These are phyloP conservation scores for Penicillium longicatenatum DNA, from an alignment of 495 filamentous ascomycete species.

Conservation along the genomic window DNA sequence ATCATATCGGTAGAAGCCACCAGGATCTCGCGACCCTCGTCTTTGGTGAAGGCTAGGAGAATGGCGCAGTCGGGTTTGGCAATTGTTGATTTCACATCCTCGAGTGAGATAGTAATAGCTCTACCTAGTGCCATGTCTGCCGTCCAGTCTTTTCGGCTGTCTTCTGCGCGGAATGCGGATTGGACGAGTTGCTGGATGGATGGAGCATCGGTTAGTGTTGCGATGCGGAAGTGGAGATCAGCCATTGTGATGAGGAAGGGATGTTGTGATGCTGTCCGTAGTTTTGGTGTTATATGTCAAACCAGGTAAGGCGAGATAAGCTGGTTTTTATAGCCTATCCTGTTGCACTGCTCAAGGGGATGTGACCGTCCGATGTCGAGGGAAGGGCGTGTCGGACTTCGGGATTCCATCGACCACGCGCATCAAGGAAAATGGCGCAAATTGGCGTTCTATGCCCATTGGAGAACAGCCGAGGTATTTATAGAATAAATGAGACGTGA, in stretches of 20 bases:
- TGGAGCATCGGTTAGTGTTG: slow-evolving; percentile 30
- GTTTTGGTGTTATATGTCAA: background rate
- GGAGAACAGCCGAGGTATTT: background rate
- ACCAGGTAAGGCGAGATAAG: too few relatives aligned
- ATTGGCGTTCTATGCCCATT: background rate
- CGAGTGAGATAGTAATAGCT: slow-evolving; percentile 30
- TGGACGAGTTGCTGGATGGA: slow-evolving; percentile 36
- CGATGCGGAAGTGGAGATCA: slow-evolving; percentile 32
- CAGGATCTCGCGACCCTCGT: slow-evolving; percentile 17
- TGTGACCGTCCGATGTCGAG: background rate
- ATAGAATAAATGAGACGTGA: too few relatives aligned
- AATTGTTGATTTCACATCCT: slow-evolving; percentile 40
- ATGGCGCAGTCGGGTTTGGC: slow-evolving; percentile 36
- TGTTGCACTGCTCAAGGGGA: background rate
- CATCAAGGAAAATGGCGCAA: background rate
- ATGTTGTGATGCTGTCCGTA: background rate
- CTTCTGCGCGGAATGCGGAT: slow-evolving; percentile 44
- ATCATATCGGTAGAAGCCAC: slow-evolving; percentile 40
- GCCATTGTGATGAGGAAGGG: background rate
- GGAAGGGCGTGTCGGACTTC: background rate
- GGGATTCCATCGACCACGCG: background rate
- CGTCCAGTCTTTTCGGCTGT: slow-evolving; percentile 41
- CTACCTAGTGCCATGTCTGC: slow-evolving; percentile 35
- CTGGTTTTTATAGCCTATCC: background rate
- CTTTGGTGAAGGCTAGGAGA: slow-evolving; percentile 28